A percentile compares a stretch with the other conserved stretches of the same genome.
Evolutionary conservation across 2,329 filamentous ascomycete genomes (phyloP).

Genomic region (Fusarium equiseti): DNA sequence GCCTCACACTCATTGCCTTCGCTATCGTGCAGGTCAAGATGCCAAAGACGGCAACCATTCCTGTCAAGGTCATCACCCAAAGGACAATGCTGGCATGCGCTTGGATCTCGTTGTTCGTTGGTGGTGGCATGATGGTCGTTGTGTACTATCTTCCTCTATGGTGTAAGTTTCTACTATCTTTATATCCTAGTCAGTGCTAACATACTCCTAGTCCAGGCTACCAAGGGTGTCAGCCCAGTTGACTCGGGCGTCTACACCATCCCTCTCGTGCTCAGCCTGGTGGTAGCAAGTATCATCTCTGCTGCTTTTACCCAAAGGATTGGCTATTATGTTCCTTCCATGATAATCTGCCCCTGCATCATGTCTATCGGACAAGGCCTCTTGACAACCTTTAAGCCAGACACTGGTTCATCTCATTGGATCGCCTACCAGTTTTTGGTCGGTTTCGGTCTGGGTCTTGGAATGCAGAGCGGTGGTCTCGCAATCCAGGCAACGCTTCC

Average conservation of each 20-base stretch:
- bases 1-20: slow-evolving; percentile 60
- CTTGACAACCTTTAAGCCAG: slow-evolving; percentile 65
- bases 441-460: slow-evolving; percentile 69
- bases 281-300: slow-evolving; percentile 63
- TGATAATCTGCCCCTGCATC: slow-evolving; percentile 64
- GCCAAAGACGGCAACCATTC: slow-evolving; percentile 69
- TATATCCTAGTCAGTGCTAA: slow-evolving; percentile 25
- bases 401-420: slow-evolving; percentile 64
- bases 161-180: slow-evolving; percentile 57
- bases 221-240: slow-evolving; percentile 64
- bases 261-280: slow-evolving; percentile 67
- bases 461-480: slow-evolving; percentile 69
- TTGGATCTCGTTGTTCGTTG: slow-evolving; percentile 60
- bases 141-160: slow-evolving; percentile 68
- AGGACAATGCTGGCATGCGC: slow-evolving; percentile 65
- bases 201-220: slow-evolving; percentile 62
- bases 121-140: slow-evolving; percentile 65
- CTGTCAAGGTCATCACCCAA: slow-evolving; percentile 65
- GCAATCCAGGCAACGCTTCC: slow-evolving; percentile 67
- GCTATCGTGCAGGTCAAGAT: slow-evolving; percentile 64
- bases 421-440: slow-evolving; percentile 70
- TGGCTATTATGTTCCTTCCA: slow-evolving; percentile 71
- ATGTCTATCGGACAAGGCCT: slow-evolving; percentile 67
- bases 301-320: slow-evolving; percentile 63
- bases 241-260: slow-evolving; percentile 69